Evolutionary conservation across 169 alveolate genomes (phyloP), one percentile per base, ranked within the genome.

Genomic region (Cryptosporidium viatorum): DNA sequence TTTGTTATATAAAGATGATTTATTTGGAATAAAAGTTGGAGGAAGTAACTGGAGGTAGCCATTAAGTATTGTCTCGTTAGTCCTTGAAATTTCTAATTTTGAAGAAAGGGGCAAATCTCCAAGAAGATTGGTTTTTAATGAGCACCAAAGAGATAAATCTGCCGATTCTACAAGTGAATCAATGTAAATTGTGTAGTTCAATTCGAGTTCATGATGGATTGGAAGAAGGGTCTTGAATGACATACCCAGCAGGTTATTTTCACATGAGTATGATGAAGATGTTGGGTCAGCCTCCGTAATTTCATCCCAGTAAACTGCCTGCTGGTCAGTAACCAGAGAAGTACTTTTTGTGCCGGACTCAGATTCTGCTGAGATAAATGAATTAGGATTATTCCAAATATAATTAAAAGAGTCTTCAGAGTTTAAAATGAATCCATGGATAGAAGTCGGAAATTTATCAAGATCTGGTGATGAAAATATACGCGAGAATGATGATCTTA

Each of bases 221-320:
- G 89, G 80, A 29, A 80, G 62, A 16, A 80, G 50, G 21, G 89
- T 43, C 14, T 80, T 80, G 35, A 23, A 80, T 18, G 89, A 80
- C 33, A 29, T n/a, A 9, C 89, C 89, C 16, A 80, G 26, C 8
- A 80, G 69, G 50, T 80, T 80, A 21, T 62, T 45, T 9, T 80
- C 80, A 41, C 80, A 80, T 6, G 87, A 60, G 50, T 62, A 80
- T 35, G 37, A 43, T 14, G 89, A 80, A 73, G 86, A 73, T 14
- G 62, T 51, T 31, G 70, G 62, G 26, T 80, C 89, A 14, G 68
- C 55, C 51, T 80, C 89, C 14, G 89, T 59, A 60, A 80, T 80
- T 65, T 80, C 89, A 37, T 80, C 89, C 89, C 89, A 80, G 43
- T 45, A 80, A 37, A 59, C 62, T 14, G 89, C 89, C 51, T 80